Conservation (phyloP, 2,329 filamentous ascomycete genomes). For the Lecanicillium sp. region DNA sequence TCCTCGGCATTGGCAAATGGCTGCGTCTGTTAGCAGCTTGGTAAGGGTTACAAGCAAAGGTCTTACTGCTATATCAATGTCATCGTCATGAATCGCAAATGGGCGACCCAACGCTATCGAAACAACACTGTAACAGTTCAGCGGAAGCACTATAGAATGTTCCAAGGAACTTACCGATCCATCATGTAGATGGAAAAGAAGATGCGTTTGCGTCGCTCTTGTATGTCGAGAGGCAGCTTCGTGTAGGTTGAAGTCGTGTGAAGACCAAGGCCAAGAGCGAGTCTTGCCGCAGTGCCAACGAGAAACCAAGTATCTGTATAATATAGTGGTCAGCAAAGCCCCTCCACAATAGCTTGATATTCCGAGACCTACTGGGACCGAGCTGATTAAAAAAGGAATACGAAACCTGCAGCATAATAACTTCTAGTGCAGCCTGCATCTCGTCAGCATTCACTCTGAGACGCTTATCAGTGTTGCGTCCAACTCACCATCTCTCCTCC, state of each 20-base stretch:
- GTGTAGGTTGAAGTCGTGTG: constrained; percentile 28
- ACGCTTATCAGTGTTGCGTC: not conserved
- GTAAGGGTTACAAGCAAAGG: not conserved
- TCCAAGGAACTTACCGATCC: constrained; percentile 25
- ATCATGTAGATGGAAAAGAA: constrained; percentile 42
- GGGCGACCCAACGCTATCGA: constrained; percentile 34
- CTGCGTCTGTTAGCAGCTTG: constrained; percentile 12
- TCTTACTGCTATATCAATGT: constrained; percentile 30
- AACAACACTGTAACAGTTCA: constrained; percentile 23
- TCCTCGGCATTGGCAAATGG: constrained; percentile 28
- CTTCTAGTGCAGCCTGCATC: constrained; percentile 31
- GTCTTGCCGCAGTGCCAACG: constrained; percentile 32
- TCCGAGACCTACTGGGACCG: constrained; percentile 29
- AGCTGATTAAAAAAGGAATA: constrained; percentile 40
- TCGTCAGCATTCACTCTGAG: not conserved
- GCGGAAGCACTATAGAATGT: not conserved
- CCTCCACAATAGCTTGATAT: not conserved
- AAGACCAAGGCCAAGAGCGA: constrained; percentile 34
- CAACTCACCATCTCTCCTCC: constrained; percentile 28
- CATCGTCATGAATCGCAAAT: constrained; percentile 36
- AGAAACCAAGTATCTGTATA: constrained; percentile 36
- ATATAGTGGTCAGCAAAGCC: not conserved
- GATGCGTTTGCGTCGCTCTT: constrained; percentile 30
- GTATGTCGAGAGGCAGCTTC: constrained; percentile 20
- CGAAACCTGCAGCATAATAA: constrained; percentile 35